A percentile compares a stretch with the other conserved stretches of the same genome.
Evolutionary conservation across 441 rosid genomes (phyloP).

Genomic region (Populus hybrid): DNA sequence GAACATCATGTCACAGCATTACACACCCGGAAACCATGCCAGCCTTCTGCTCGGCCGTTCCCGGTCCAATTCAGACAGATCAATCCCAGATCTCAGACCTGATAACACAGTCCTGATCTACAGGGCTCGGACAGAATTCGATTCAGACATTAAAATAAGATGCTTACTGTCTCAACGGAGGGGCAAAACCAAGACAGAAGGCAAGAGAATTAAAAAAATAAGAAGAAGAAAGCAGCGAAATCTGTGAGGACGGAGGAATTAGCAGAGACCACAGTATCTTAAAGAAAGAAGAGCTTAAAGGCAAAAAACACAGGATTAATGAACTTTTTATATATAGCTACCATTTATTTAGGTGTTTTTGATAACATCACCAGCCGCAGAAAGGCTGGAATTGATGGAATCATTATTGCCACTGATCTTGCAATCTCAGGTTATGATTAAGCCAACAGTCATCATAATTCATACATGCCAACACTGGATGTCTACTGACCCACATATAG

Average conservation of each 20-base stretch:
- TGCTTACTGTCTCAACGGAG: neutral
- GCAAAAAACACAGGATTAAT: conserved; percentile 6
- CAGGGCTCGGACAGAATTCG: neutral
- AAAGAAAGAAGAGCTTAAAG: neutral
- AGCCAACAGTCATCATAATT: conserved; percentile 19
- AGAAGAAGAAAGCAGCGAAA: neutral
- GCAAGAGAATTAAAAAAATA: neutral
- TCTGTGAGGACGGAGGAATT: neutral
- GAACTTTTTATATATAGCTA: neutral
- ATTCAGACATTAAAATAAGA: neutral
- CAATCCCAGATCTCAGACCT: neutral
- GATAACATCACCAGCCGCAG: conserved; percentile 14
- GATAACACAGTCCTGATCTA: neutral
- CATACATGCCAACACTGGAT: neutral
- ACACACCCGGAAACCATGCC: conserved; percentile 3
- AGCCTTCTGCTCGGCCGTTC: neutral
- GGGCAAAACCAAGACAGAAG: neutral
- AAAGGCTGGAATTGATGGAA: conserved; percentile 28
- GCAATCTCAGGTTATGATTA: conserved; percentile 34
- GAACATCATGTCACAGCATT: neutral
- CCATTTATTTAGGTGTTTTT: conserved; percentile 5
- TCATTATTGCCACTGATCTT: conserved; percentile 32
- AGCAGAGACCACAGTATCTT: neutral
- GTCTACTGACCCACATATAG: neutral
- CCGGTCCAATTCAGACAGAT: neutral